phyloP scores from a whole-genome alignment of 768 basidiomycete genomes.

The Lactifluus subvellereus region DNA sequence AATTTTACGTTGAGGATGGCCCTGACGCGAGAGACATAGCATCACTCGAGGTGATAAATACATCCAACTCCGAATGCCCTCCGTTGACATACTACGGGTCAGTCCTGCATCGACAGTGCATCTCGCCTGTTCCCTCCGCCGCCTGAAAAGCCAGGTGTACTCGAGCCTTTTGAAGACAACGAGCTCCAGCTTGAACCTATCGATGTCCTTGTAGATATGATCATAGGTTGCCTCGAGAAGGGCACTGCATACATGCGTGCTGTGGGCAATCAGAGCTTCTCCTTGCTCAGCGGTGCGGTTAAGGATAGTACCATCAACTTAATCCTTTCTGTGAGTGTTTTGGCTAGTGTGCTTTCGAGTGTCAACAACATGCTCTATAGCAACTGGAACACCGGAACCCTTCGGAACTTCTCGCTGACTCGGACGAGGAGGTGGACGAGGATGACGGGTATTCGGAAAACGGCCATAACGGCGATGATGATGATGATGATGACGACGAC shows the following conservation, averaged over 20 bases:
- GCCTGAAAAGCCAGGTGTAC: constrained; percentile 31
- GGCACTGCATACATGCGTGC: constrained; percentile 75
- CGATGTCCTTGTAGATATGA: constrained; percentile 81
- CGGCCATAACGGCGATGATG: constrained; percentile 27
- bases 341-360: neutral
- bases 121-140: constrained; percentile 44
- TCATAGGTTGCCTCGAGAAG: constrained; percentile 86
- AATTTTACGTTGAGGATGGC: constrained; percentile 62
- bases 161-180: constrained; percentile 27
- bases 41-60: constrained; percentile 50
- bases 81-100: constrained; percentile 4
- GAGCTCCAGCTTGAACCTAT: constrained; percentile 55
- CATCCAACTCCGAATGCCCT: neutral
- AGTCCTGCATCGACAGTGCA: constrained; percentile 60
- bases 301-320: constrained; percentile 70
- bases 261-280: constrained; percentile 75
- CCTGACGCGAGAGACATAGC: constrained; percentile 47
- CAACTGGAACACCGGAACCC: constrained; percentile 78
- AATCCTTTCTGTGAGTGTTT: constrained; percentile 63
- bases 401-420: constrained; percentile 40
- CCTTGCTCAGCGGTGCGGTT: constrained; percentile 59
- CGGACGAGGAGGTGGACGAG: constrained; percentile 31
- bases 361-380: constrained; percentile 35
- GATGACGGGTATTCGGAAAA: constrained; percentile 32
- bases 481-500: constrained; percentile 27